Evolutionary conservation across 768 basidiomycete species (phyloP).

Genomic region (Mycena crocata): DNA sequence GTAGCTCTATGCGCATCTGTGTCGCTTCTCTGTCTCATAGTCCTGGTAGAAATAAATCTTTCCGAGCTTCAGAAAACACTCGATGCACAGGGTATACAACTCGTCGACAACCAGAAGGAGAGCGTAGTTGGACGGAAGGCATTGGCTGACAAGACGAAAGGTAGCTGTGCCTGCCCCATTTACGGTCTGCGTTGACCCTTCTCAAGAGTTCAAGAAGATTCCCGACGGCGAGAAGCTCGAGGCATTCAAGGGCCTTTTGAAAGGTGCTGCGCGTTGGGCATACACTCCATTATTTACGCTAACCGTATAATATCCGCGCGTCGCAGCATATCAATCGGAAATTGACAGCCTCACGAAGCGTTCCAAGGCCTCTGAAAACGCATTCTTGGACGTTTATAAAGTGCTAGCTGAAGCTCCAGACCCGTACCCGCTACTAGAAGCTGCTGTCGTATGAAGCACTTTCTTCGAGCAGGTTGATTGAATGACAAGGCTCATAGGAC

Average conservation of each 20-base stretch:
- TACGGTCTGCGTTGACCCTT: neutral
- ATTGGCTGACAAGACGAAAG: constrained; percentile 95
- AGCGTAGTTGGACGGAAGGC: constrained; percentile 93
- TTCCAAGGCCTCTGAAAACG: constrained; percentile 92
- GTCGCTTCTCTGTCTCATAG: neutral
- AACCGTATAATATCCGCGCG: constrained; percentile 8
- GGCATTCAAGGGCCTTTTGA: constrained; percentile 91
- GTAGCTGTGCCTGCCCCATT: constrained; percentile 50
- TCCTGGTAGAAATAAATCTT: constrained; percentile 80
- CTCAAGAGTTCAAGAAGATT: constrained; percentile 93
- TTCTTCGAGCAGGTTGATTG: neutral
- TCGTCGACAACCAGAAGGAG: constrained; percentile 99
- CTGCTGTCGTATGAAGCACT: constrained; percentile 76
- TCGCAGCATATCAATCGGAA: constrained; percentile 91
- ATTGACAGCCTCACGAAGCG: constrained; percentile 96
- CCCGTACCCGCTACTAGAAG: constrained; percentile 95
- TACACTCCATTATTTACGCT: neutral
- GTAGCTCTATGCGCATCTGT: constrained; percentile 52
- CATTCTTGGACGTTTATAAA: constrained; percentile 97
- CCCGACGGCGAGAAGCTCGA: constrained; percentile 89
- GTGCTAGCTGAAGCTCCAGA: constrained; percentile 96
- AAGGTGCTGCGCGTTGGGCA: constrained; percentile 67
- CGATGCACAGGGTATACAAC: constrained; percentile 91
- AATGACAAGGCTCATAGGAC: constrained; percentile 62
- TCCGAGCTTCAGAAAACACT: constrained; percentile 92